phyloP scores from a whole-genome alignment of 441 rosid species.

The Pelargonium cotyledonis region DNA sequence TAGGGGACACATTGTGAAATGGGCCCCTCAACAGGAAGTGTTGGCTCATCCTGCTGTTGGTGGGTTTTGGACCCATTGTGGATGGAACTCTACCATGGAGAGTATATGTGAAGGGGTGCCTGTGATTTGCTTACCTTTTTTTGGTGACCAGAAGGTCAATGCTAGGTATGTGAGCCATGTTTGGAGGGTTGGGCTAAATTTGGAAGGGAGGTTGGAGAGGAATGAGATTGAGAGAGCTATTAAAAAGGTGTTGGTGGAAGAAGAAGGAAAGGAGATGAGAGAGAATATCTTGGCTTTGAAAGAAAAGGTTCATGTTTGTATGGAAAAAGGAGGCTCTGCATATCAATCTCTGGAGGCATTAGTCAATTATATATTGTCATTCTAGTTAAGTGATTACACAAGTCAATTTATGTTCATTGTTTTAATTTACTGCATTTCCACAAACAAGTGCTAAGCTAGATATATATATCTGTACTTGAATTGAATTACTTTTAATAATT shows the following conservation, averaged over 20 bases:
- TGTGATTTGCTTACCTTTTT: constrained; percentile 61
- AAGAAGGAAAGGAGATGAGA: constrained; percentile 11
- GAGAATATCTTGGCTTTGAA: constrained; percentile 11
- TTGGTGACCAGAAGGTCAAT: constrained; percentile 57
- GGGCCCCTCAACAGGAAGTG: constrained; percentile 52
- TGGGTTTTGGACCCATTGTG: constrained; percentile 44
- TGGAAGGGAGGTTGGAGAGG: constrained; percentile 11
- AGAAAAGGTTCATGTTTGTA: constrained; percentile 12
- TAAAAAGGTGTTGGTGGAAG: constrained; percentile 13
- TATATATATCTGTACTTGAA: too few relatives aligned
- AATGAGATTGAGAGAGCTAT: constrained; percentile 5
- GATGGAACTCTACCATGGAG: constrained; percentile 59
- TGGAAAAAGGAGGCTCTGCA: neutral
- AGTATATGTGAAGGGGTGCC: constrained; percentile 45
- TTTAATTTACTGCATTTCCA: too few relatives aligned
- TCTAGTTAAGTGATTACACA: too few relatives aligned
- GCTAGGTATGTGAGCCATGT: constrained; percentile 39
- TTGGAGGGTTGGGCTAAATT: constrained; percentile 21
- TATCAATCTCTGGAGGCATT: neutral
- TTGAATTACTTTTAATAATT: too few relatives aligned
- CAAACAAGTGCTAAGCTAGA: too few relatives aligned
- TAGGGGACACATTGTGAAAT: constrained; percentile 43
- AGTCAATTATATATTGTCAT: neutral
- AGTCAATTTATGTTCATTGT: too few relatives aligned
- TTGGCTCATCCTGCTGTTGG: constrained; percentile 41